Conservation (phyloP, 495 filamentous ascomycete genomes). For the Glonium stellatum region DNA sequence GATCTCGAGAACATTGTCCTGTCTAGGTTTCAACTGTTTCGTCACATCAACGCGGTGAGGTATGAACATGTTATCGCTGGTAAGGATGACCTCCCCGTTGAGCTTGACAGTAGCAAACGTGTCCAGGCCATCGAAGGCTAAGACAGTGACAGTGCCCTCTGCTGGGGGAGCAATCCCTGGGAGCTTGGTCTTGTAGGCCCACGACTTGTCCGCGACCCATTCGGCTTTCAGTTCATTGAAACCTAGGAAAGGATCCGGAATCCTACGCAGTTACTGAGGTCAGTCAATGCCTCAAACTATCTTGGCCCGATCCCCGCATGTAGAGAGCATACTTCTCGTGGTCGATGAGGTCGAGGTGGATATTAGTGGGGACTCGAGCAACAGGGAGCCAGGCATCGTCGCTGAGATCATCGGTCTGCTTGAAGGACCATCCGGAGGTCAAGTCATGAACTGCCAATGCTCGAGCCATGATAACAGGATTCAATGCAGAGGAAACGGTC, state of each 20-base stretch:
- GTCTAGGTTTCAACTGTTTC: slow-evolving; percentile 18
- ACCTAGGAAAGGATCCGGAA: slow-evolving; percentile 36
- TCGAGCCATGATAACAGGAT: slow-evolving; percentile 16
- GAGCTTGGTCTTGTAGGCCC: slow-evolving; percentile 33
- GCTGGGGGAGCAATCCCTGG: slow-evolving; percentile 7
- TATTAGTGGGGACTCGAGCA: slow-evolving; percentile 33
- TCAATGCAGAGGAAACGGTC: background rate
- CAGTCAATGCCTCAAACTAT: slow-evolving; percentile 13
- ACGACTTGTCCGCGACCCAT: slow-evolving; percentile 35
- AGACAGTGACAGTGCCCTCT: slow-evolving; percentile 22
- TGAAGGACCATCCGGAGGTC: slow-evolving; percentile 33
- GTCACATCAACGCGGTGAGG: slow-evolving; percentile 36
- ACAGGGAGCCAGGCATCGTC: slow-evolving; percentile 34
- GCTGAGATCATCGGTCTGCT: slow-evolving; percentile 26
- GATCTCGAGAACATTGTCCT: slow-evolving; percentile 32
- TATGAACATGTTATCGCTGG: slow-evolving; percentile 38
- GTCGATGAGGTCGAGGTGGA: slow-evolving; percentile 37
- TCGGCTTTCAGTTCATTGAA: slow-evolving; percentile 36
- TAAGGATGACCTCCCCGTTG: slow-evolving; percentile 33
- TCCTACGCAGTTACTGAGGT: slow-evolving; percentile 23
- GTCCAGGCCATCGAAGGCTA: slow-evolving; percentile 38
- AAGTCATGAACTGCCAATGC: slow-evolving; percentile 29
- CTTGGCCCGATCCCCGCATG: slow-evolving; percentile 11
- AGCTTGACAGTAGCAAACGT: slow-evolving; percentile 38
- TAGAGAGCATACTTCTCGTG: slow-evolving; percentile 31